Evolutionary conservation across 169 alveolate species (phyloP).

Genomic region (Fabrea salina): DNA sequence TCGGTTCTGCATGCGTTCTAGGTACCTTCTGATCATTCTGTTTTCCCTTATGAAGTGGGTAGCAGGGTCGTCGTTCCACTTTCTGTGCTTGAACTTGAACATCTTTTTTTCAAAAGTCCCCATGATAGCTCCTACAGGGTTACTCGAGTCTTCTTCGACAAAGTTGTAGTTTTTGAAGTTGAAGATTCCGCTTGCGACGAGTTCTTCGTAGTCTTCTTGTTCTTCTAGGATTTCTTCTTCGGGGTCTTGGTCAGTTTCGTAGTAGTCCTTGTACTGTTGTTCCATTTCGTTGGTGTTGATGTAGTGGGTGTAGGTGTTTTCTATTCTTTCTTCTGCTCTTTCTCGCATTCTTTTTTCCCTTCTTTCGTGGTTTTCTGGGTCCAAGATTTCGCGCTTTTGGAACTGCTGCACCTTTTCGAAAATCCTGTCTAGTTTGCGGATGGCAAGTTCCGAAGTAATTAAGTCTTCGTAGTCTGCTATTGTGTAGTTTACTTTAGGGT

Average conservation of each 20-base stretch:
- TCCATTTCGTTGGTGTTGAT: constrained; percentile 62
- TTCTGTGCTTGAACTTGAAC: constrained; percentile 68
- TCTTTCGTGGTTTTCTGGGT: constrained; percentile 72
- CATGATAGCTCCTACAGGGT: constrained; percentile 44
- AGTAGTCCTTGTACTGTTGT: constrained; percentile 67
- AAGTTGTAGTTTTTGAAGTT: constrained; percentile 50
- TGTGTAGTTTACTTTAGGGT: neutral
- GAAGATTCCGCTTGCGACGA: constrained; percentile 49
- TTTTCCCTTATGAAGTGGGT: constrained; percentile 49
- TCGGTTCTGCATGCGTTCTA: constrained; percentile 48
- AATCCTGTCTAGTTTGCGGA: constrained; percentile 65
- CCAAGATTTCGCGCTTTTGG: constrained; percentile 44
- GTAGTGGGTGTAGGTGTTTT: constrained; percentile 56
- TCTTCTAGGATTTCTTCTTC: constrained; percentile 58
- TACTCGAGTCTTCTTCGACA: constrained; percentile 50
- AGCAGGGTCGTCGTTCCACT: constrained; percentile 51
- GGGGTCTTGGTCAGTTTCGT: constrained; percentile 66
- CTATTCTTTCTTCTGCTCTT: constrained; percentile 67
- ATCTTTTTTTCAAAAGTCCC: constrained; percentile 52
- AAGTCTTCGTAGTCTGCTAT: constrained; percentile 19
- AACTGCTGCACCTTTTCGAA: constrained; percentile 58
- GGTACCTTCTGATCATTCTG: constrained; percentile 60
- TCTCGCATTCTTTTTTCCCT: constrained; percentile 77
- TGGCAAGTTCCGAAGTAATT: constrained; percentile 34
- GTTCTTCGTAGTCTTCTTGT: constrained; percentile 42